A percentile compares a stretch with the other conserved stretches of the same genome.
These are phyloP conservation scores for Berkeleyomyces rouxiae DNA, from an alignment of 2,329 filamentous ascomycete genomes.

Conservation along the genomic window DNA sequence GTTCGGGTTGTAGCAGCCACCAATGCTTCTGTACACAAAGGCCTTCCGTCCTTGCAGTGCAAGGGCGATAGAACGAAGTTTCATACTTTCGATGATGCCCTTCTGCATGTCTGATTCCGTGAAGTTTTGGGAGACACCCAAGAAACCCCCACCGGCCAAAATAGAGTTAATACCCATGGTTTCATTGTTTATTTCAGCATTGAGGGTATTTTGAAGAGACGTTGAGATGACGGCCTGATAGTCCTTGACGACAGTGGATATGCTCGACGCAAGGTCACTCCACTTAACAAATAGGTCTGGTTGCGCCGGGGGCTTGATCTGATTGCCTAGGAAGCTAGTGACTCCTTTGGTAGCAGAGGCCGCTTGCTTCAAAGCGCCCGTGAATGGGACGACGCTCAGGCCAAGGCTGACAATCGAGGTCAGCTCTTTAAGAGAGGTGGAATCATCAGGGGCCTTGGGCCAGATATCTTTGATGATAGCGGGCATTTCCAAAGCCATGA, in stretches of 20 bases:
- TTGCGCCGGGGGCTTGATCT: conserved; percentile 2
- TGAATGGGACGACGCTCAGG: conserved; percentile 11
- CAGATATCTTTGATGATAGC: conserved; percentile 12
- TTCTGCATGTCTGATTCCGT: conserved; percentile 13
- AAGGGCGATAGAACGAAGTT: conserved; percentile 8
- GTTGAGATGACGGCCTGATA: conserved; percentile 6
- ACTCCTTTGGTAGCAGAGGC: not conserved
- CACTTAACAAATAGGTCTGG: conserved; percentile 6
- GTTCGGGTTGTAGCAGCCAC: not conserved
- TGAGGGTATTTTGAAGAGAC: conserved; percentile 7
- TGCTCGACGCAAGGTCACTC: conserved; percentile 2
- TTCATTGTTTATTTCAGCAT: conserved; percentile 9
- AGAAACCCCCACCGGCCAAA: conserved; percentile 11
- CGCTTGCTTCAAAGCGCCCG: conserved; percentile 4
- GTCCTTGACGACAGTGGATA: conserved; percentile 8
- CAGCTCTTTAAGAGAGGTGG: conserved; percentile 11
- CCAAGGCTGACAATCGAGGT: conserved; percentile 5
- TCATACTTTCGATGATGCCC: conserved; percentile 1
- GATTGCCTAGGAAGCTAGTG: not conserved
- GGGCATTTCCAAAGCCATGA: conserved; percentile 11
- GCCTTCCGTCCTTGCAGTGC: conserved; percentile 7
- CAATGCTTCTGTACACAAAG: not conserved
- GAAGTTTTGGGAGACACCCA: conserved; percentile 12
- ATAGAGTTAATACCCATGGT: conserved; percentile 8
- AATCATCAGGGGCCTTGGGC: conserved; percentile 10